Base-by-base conservation (phyloP, 2,329 filamentous ascomycete species). In the Bimuria novae-zelandiae region DNA sequence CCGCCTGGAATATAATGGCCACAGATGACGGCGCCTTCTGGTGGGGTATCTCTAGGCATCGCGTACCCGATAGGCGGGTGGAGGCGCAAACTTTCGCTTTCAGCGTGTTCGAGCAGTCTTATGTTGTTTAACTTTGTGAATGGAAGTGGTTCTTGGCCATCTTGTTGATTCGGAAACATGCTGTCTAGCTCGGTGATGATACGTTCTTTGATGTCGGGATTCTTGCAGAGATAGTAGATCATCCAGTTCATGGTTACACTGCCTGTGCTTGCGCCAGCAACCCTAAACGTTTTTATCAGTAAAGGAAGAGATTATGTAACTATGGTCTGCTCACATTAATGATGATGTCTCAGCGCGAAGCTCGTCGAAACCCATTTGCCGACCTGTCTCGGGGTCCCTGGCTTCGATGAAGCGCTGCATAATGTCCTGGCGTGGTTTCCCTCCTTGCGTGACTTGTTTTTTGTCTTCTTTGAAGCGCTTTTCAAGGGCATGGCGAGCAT, bases 341-440 rank as follows among this genome's bases (percentile, higher is more conserved):
- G 52, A 57, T 7, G 57, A 60, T 17, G 49, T 51, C 23, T 60
- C 55, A 4, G 57, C 57, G 14, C 57, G 35, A 17, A 60, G 43
- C 36, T 60, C 57, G 35, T 60, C 55, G 25, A 60, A 60, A 6
- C 41, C 57, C 52, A 60, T 57, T n/a, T 51, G 40, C 14, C 27
- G 8, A 2, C 57, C 57, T 21, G 57, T 60, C 17, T 60, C 57
- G 8, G 55, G 57, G 36, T 60, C 57, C 12, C 7, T 22, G 14
- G 57, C 57, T 35, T 60, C 57, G 36, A 60, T 60, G 27, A 60
- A 60, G 5, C 57, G 44, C 44, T 60, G 57, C 55, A 60, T 60
- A 36, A 60, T 60, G 30, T 60, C 57, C 22, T 60, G 57, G 10
- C 57, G 21, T 11, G 54, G 51, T 35, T 57, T 60, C 7, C 49